phyloP scores from a whole-genome alignment of 139 green algal species.

The Ettlia oleoabundans region DNA sequence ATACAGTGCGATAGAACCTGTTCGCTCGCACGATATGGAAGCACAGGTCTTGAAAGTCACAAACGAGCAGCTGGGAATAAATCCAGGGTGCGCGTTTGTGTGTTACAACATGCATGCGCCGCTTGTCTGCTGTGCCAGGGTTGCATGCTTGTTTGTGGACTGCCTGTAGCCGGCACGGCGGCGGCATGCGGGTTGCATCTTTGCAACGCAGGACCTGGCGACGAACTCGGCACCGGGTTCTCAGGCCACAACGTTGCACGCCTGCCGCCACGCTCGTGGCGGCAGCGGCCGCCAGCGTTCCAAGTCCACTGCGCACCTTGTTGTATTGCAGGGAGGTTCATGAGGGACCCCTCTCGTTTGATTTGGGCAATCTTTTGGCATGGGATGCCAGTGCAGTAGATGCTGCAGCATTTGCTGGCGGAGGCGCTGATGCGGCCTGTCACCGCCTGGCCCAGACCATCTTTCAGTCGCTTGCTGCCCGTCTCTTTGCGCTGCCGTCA shows the following conservation, averaged over 20 bases:
- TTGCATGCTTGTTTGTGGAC: no score
- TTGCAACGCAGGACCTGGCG: neutral
- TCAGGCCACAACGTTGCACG: no score
- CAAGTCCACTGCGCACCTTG: no score
- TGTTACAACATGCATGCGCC: neutral
- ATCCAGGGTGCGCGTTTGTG: slow-evolving; percentile 49
- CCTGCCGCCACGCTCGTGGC: no score
- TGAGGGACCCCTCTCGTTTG: slow-evolving; percentile 76
- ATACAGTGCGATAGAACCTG: neutral
- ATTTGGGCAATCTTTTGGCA: slow-evolving; percentile 86
- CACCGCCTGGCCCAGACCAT: slow-evolving; percentile 66
- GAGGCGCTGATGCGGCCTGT: slow-evolving; percentile 51
- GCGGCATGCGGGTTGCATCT: neutral
- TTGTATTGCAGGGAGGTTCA: slow-evolving; percentile 62
- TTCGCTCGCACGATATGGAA: neutral
- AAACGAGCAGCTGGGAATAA: slow-evolving; percentile 72
- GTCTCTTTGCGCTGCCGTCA: slow-evolving; percentile 80
- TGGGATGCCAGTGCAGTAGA: slow-evolving; percentile 78
- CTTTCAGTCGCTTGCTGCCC: slow-evolving; percentile 72
- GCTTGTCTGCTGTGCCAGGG: no score
- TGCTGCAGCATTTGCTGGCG: neutral
- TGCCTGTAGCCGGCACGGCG: no score
- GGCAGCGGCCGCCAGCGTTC: no score
- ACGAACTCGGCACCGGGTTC: no score
- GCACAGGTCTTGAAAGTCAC: slow-evolving; percentile 61